Conservation (phyloP, 768 basidiomycete species). For the Rhizopogon vesiculosus region DNA sequence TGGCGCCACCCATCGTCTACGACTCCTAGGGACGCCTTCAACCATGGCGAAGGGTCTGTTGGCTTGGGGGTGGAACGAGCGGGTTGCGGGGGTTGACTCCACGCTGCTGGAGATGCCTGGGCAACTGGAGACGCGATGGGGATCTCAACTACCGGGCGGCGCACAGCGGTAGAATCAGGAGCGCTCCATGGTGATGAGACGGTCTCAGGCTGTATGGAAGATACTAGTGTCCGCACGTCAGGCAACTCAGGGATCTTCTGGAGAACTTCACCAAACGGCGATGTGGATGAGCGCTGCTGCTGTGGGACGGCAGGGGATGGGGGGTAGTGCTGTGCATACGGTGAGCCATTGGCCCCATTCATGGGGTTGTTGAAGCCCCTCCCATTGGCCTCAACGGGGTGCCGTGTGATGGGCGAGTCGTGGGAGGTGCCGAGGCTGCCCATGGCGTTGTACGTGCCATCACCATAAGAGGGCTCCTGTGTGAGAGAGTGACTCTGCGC, state of each 20-base stretch:
- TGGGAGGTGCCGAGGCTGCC: conserved; percentile 17
- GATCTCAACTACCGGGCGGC: conserved; percentile 11
- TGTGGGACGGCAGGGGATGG: conserved; percentile 19
- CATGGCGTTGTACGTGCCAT: conserved; percentile 18
- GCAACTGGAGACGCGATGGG: conserved; percentile 9
- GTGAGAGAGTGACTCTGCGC: conserved; percentile 17
- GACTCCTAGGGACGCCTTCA: conserved; percentile 40
- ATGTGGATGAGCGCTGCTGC: conserved; percentile 16
- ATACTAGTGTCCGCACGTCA: conserved; percentile 16
- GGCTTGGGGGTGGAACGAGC: conserved; percentile 12
- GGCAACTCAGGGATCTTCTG: conserved; percentile 14
- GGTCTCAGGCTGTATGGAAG: conserved; percentile 17
- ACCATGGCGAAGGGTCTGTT: conserved; percentile 54
- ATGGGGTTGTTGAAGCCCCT: conserved; percentile 11
- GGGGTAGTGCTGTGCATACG: conserved; percentile 16
- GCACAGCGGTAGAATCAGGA: conserved; percentile 5
- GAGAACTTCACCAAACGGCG: conserved; percentile 19
- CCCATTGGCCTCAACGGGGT: conserved; percentile 20
- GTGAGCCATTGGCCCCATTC: conserved; percentile 16
- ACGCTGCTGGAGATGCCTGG: conserved; percentile 25
- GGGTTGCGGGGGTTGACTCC: conserved; percentile 27
- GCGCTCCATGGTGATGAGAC: conserved; percentile 18
- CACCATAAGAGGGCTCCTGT: conserved; percentile 20
- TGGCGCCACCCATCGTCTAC: conserved; percentile 46
- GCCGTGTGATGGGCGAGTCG: conserved; percentile 19